Base-by-base conservation (phyloP, 805 yeast species). In the Saturnispora ahearnii region DNA sequence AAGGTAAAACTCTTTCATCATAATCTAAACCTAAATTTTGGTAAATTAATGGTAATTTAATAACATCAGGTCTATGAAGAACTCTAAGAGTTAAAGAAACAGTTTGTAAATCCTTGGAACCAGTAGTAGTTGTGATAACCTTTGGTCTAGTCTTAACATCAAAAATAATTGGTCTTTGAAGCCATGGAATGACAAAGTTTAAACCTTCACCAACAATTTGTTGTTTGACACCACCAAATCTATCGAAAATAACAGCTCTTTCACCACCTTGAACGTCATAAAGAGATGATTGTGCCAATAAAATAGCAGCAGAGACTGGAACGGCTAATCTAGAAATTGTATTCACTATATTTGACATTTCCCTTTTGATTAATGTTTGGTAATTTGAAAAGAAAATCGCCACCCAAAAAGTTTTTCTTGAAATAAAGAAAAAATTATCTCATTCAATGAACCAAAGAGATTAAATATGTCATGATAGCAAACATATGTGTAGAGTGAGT, bases 121-220 rank as follows among this genome's bases (percentile, higher is more conserved):
- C 99, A 1, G 99, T 93, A 55, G 89, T 87, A 22, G 98, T 84
- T 41, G 95, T 81, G 61, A 93, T 90, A 58, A 85, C 87, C 69
- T 93, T 83, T 33, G 99, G 98, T 63, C 81, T 85, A n/a, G 96
- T 90, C 64, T 97, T 78, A 29, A 93, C 96, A 66, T 93, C 99
- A 66, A 78, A 93, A 15, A 88, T 71, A 45, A 93, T 77, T 3
- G 98, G 95, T 65, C 80, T 82, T 66, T 93, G 99, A 56, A 93
- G 73, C 98, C 99, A 93, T 48, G 99, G 99, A 48, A 93, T 67
- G 56, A 90, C 72, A 67, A 93, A 93, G 68, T 93, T 98, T 24
- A 98, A 86, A 53, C 99, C 99, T 71, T 93, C 99, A 29, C 97
- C 96, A 53, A 90, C 74, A 24, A 93, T 97, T n/a, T 72, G 71